Evolutionary conservation across 768 basidiomycete species (phyloP), one percentile per base, ranked within the genome.

Genomic region (Amanita muscaria): DNA sequence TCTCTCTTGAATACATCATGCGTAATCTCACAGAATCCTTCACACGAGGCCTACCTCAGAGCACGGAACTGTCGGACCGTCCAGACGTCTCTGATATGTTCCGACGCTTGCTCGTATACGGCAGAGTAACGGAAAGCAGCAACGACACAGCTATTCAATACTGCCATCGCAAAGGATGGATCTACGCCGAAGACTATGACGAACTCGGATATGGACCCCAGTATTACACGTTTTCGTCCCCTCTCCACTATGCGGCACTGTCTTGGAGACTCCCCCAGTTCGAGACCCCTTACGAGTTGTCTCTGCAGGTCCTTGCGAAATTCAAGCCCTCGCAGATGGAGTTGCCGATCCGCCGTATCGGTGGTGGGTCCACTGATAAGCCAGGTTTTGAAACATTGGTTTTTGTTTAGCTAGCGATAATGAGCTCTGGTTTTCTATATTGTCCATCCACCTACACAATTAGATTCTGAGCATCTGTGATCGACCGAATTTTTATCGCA

Each of bases 311-410:
- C 22, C 4, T 44, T 18, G 23, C 19, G 10, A 35, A 32, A 10
- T 44, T 44, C 32, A 44, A 36, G 12, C 32, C 42, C 30, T 34
- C 42, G 10, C 42, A 41, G 24, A 15, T 41, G 25, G 3, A 41
- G 11, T 12, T 42, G 3, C 30, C 41, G 25, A 22, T 42, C 19
- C 41, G 41, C 31, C 41, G 41, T 32, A 30, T 22, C 19, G 19
- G 19, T 16, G 11, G 4, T 15, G n/a, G 39, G 12, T 10, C 18
- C 19, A 21, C 27, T 38, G 25, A 44, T 11, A n/a, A n/a, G n/a
- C n/a, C n/a, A n/a, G n/a, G n/a, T n/a, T n/a, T n/a, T n/a, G n/a
- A n/a, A n/a, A n/a, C n/a, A n/a, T n/a, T n/a, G n/a, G n/a, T n/a
- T n/a, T n/a, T n/a, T n/a, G n/a, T n/a, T n/a, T n/a, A n/a, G n/a